Evolutionary conservation across 345 rosid genomes (phyloP).

Genomic region (Salix caprea): DNA sequence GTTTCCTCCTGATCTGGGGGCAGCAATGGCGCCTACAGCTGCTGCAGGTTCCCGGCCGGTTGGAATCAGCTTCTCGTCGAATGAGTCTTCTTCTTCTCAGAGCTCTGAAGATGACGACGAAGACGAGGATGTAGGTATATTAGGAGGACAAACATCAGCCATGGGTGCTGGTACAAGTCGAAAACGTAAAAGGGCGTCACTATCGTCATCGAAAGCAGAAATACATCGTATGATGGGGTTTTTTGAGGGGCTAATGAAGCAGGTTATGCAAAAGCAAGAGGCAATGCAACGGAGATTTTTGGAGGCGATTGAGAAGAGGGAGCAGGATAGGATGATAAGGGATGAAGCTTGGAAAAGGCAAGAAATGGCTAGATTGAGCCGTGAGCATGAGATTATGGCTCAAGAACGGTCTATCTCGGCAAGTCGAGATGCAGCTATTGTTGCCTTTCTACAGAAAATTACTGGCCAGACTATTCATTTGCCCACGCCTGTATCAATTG

Average conservation of each 20-base stretch:
- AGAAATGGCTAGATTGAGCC: slow-evolving; percentile 56
- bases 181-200: slow-evolving; percentile 52
- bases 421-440: slow-evolving; percentile 58
- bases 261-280: slow-evolving; percentile 80
- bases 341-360: slow-evolving; percentile 88
- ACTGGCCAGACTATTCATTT: slow-evolving; percentile 72
- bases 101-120: slow-evolving; percentile 52
- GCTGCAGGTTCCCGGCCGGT: slow-evolving; percentile 10
- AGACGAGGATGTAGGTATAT: slow-evolving; percentile 28
- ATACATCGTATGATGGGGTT: slow-evolving; percentile 60
- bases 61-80: slow-evolving; percentile 53
- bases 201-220: slow-evolving; percentile 18
- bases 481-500: slow-evolving; percentile 33
- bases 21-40: slow-evolving; percentile 16
- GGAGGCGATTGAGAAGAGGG: slow-evolving; percentile 78
- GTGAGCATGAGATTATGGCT: slow-evolving; percentile 64
- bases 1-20: slow-evolving; percentile 12
- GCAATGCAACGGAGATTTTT: slow-evolving; percentile 66
- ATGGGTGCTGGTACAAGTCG: slow-evolving; percentile 45
- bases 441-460: slow-evolving; percentile 63
- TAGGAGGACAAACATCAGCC: slow-evolving; percentile 34
- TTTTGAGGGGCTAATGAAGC: slow-evolving; percentile 60
- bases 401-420: slow-evolving; percentile 67
- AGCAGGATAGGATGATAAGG: slow-evolving; percentile 64
- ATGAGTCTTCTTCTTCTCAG: slow-evolving; percentile 57